Evolutionary conservation across 2,329 filamentous ascomycete species (phyloP), one percentile per base, ranked within the genome.

Genomic region (Monilinia aucupariae): DNA sequence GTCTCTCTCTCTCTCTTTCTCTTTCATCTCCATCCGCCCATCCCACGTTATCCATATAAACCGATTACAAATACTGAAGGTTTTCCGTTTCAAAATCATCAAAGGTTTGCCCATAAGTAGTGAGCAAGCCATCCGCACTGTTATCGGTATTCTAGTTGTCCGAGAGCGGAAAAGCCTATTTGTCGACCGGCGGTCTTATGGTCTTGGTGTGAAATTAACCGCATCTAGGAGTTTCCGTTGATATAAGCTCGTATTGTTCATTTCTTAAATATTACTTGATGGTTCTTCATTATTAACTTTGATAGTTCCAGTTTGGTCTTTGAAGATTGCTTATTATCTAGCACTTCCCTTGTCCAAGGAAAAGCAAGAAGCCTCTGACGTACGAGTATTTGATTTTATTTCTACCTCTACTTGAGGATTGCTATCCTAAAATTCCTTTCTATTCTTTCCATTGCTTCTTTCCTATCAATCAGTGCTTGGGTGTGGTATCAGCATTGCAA

Each of bases 101-200:
- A 27, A 22, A 25, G 30, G 17, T 34, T 47, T n/a, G 4, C 20
- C 39, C 25, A 8, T 32, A 7, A 17, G 10, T 32, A 20, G 9
- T 22, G 20, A 8, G 27, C 20, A 17, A 7, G 27, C 41, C 27
- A 8, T 13, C 34, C 54, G 54, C 54, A 34, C 54, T 56, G 41
- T 22, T 22, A 2, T 56, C 54, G 54, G 54, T 47, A 20, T 47
- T 56, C 54, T 47, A 17, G 20, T 56, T 56, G 54, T 56, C 54
- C 54, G 54, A 56, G 41, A 25, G 54, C 20, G 47, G 54, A 41
- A 56, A 56, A 56, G 32, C 20, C 27, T 17, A 34, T 32, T 17
- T 54, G 32, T 17, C 10, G 8, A 15, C 20, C 17, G 20, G 12
- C n/a, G 10, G 53, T 34, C 34, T 25, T 13, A 25, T 47, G 54